phyloP scores from a whole-genome alignment of 192 early-diverging fungal genomes.

The Podila horticola region DNA sequence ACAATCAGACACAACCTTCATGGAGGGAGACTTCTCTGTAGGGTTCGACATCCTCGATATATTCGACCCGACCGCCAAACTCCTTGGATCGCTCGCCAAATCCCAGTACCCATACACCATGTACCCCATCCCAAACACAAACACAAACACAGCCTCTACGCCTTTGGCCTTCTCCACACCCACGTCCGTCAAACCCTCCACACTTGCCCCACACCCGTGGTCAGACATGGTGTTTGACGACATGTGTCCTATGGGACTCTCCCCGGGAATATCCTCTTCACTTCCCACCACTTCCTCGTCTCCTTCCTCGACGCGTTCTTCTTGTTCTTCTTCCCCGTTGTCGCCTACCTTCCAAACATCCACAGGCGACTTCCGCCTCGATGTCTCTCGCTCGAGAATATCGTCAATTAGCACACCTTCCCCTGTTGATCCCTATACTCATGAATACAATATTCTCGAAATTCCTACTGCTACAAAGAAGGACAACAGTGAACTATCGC shows the following conservation, averaged over 20 bases:
- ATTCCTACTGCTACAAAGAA: conserved; percentile 21
- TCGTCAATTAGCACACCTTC: conserved; percentile 15
- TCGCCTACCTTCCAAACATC: background rate
- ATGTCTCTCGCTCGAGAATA: conserved; percentile 15
- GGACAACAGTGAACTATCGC: conserved; percentile 38
- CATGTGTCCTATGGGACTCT: conserved; percentile 19
- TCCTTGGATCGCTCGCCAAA: conserved; percentile 6
- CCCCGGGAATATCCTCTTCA: conserved; percentile 11
- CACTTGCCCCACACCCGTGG: conserved; percentile 20
- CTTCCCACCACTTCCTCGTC: conserved; percentile 4
- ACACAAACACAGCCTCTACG: background rate
- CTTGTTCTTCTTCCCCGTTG: background rate
- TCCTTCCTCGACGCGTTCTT: background rate
- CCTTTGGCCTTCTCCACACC: background rate
- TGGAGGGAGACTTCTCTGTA: conserved; percentile 27
- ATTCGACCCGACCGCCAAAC: conserved; percentile 27
- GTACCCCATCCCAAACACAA: background rate
- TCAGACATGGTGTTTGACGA: conserved; percentile 40
- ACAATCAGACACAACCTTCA: conserved; percentile 26
- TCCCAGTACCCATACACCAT: background rate
- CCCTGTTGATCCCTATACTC: conserved; percentile 12
- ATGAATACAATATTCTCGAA: conserved; percentile 19
- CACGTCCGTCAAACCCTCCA: background rate
- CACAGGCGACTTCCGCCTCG: background rate
- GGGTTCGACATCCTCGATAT: conserved; percentile 24